These are phyloP conservation scores for Pseudopyricularia cyperi DNA, from an alignment of 2,329 filamentous ascomycete species.

Conservation along the genomic window DNA sequence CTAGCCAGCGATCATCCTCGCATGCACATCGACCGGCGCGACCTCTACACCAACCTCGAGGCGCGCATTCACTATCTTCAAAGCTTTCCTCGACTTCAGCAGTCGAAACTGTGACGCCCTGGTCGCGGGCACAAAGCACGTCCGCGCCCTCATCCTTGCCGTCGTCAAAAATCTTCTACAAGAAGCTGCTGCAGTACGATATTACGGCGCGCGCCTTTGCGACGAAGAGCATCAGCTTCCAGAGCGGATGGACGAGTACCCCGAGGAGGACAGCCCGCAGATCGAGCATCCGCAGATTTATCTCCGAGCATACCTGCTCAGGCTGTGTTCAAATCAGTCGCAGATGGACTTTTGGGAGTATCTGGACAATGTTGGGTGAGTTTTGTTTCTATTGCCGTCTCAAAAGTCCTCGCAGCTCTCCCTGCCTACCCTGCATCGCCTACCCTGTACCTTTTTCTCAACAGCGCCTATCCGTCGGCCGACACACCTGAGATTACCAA, in stretches of 20 bases:
- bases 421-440: not conserved
- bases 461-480: no score
- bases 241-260: constrained; percentile 50
- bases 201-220: constrained; percentile 70
- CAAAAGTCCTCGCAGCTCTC: no score
- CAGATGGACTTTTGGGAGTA: constrained; percentile 75
- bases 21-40: constrained; percentile 55
- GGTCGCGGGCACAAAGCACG: constrained; percentile 56
- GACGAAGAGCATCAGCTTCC: constrained; percentile 47
- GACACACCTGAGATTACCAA: not conserved
- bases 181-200: constrained; percentile 67
- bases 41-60: constrained; percentile 59
- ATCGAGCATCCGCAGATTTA: constrained; percentile 71
- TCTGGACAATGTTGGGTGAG: constrained; percentile 67
- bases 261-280: constrained; percentile 57
- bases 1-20: constrained; percentile 1
- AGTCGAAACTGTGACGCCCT: constrained; percentile 61
- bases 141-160: constrained; percentile 69
- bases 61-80: constrained; percentile 60
- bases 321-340: constrained; percentile 61
- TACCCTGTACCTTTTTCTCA: not conserved
- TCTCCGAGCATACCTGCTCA: constrained; percentile 59
- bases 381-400: constrained; percentile 8
- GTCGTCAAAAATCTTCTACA: constrained; percentile 74
- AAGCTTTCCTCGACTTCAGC: constrained; percentile 61